These are phyloP conservation scores for Lactarius indigo DNA, from an alignment of 768 basidiomycete species.

Conservation along the genomic window DNA sequence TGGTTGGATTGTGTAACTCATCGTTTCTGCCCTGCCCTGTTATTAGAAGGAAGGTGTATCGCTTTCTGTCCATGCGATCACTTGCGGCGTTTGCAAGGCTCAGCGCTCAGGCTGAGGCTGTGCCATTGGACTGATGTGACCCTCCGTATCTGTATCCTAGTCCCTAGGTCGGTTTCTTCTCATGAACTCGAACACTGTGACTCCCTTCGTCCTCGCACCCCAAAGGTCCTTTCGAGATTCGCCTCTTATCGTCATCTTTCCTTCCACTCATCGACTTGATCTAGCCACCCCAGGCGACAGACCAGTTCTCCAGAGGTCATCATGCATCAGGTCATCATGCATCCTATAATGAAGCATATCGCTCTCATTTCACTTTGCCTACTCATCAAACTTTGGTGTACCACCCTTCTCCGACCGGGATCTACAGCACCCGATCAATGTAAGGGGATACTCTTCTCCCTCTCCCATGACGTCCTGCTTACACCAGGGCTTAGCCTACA, in stretches of 20 bases:
- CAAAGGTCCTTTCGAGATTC: not conserved
- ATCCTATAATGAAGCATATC: not conserved
- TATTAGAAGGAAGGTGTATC: not conserved
- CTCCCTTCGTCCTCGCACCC: not conserved
- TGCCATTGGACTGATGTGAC: not conserved
- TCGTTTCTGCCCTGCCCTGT: not conserved
- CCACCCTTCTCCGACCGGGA: not conserved
- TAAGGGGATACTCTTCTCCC: not conserved
- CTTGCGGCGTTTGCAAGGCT: not conserved
- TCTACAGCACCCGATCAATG: not conserved
- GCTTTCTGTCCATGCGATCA: not conserved
- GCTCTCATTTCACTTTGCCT: constrained; percentile 4
- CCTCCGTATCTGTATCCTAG: not conserved
- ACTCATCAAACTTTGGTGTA: constrained; percentile 7
- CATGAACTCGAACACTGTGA: not conserved
- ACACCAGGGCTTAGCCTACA: constrained; percentile 2
- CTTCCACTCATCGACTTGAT: not conserved
- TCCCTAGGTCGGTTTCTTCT: not conserved
- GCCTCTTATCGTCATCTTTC: too few species aligned
- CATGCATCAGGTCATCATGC: constrained; percentile 1
- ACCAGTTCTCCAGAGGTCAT: not conserved
- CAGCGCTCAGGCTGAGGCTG: too few species aligned
- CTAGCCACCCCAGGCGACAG: not conserved
- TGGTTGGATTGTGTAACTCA: not conserved
- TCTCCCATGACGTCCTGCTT: not conserved